Conservation (phyloP, 352 stramenopile species). For the Blastocystis sp. region DNA sequence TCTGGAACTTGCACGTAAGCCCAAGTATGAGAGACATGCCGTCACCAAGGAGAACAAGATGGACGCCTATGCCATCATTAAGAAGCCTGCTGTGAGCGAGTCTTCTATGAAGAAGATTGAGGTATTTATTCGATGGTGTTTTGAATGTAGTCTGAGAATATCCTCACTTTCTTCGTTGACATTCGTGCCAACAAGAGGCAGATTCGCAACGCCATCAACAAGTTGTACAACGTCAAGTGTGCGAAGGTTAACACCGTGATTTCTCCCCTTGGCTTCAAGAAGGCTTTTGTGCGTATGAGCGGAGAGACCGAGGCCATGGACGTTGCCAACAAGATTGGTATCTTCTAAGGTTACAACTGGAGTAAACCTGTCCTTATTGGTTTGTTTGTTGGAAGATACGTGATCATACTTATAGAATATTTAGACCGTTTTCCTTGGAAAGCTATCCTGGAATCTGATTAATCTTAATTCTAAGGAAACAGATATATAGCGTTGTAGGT, state of each 20-base stretch:
- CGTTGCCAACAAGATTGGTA: slow-evolving; percentile 94
- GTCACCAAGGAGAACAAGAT: slow-evolving; percentile 81
- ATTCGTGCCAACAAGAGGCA: slow-evolving; percentile 98
- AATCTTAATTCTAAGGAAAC: too few species aligned
- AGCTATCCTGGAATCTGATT: too few species aligned
- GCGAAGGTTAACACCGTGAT: slow-evolving; percentile 99
- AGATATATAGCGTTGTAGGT: too few species aligned
- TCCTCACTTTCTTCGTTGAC: slow-evolving; percentile 99
- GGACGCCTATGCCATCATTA: slow-evolving; percentile 98
- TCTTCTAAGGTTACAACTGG: slow-evolving; percentile 45
- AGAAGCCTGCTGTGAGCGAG: slow-evolving; percentile 96
- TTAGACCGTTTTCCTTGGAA: too few species aligned
- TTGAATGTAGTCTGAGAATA: slow-evolving; percentile 89
- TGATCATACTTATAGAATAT: too few species aligned
- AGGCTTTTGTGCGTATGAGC: slow-evolving; percentile 96
- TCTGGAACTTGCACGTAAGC: slow-evolving; percentile 83
- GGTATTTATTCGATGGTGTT: neutral
- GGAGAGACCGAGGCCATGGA: slow-evolving; percentile 98
- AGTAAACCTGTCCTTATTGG: slow-evolving; percentile 61
- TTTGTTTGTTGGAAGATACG: neutral
- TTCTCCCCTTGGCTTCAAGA: slow-evolving; percentile 96
- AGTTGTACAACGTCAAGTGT: slow-evolving; percentile 98
- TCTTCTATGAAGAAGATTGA: slow-evolving; percentile 99
- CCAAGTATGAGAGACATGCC: slow-evolving; percentile 87
- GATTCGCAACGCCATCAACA: slow-evolving; percentile 98